Conservation (phyloP, 306 rosid species). For the cucumber (Cucumis sativus) region Cucumber_9930_V3 NC_026657.2:13687501-13688000, state of each 20-base stretch:
- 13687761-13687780: constrained; percentile 45
- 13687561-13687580: constrained; percentile 52
- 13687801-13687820: background rate
- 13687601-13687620: constrained; percentile 85
- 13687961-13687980: background rate
- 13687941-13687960: background rate
- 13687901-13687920: background rate
- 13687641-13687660: constrained; percentile 52
- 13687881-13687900: background rate
- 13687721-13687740: constrained; percentile 38
- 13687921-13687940: background rate
- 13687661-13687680: constrained; percentile 51
- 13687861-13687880: background rate
- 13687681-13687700: constrained; percentile 66
- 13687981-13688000: background rate
- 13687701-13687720: constrained; percentile 31
- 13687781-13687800: constrained; percentile 2
- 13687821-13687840: constrained; percentile 5
- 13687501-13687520: constrained; percentile 47
- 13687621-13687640: constrained; percentile 56
- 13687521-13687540: constrained; percentile 30
- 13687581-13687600: constrained; percentile 77
- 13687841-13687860: background rate
- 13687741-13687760: constrained; percentile 41
- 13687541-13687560: constrained; percentile 36